phyloP scores from a whole-genome alignment of 2,329 filamentous ascomycete genomes.

The Botryotinia convoluta region DNA sequence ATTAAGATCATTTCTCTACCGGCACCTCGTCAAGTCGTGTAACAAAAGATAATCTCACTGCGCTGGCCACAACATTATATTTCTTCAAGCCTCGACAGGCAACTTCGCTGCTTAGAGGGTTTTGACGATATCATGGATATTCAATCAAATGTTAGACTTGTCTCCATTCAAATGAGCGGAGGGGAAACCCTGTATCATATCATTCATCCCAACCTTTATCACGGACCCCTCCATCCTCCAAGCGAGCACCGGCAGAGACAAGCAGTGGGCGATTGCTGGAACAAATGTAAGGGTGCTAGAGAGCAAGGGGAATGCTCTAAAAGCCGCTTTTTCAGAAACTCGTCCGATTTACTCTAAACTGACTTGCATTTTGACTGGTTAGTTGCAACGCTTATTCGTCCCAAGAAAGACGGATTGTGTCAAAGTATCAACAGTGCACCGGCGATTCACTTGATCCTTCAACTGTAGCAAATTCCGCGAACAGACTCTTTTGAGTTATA shows the following conservation, averaged over 20 bases:
- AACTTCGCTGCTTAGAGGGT: slow-evolving; percentile 19
- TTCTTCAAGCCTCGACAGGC: slow-evolving; percentile 16
- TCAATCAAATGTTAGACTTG: slow-evolving; percentile 5
- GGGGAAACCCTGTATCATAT: slow-evolving; percentile 33
- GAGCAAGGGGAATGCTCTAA: slow-evolving; percentile 23
- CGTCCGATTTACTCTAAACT: slow-evolving; percentile 32
- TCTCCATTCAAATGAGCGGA: slow-evolving; percentile 21
- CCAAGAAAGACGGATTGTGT: slow-evolving; percentile 23
- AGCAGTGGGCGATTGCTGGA: slow-evolving; percentile 34
- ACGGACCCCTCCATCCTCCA: slow-evolving; percentile 34
- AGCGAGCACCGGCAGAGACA: slow-evolving; percentile 35
- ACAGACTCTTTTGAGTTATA: slow-evolving; percentile 21
- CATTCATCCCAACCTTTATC: slow-evolving; percentile 33
- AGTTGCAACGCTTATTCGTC: slow-evolving; percentile 27
- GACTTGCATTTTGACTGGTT: slow-evolving; percentile 13
- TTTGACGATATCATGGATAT: slow-evolving; percentile 8
- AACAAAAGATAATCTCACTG: slow-evolving; percentile 19
- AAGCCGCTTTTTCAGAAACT: slow-evolving; percentile 30
- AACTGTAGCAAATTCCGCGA: slow-evolving; percentile 26
- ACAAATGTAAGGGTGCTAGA: slow-evolving; percentile 24
- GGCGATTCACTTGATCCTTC: slow-evolving; percentile 22
- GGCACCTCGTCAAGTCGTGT: slow-evolving; percentile 16
- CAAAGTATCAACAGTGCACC: slow-evolving; percentile 19
- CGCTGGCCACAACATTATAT: slow-evolving; percentile 17
- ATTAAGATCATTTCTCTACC: slow-evolving; percentile 11